A percentile compares a stretch with the other conserved stretches of the same genome.
Evolutionary conservation across 2,329 filamentous ascomycete species (phyloP).

Genomic region (Alternaria gansuensis): DNA sequence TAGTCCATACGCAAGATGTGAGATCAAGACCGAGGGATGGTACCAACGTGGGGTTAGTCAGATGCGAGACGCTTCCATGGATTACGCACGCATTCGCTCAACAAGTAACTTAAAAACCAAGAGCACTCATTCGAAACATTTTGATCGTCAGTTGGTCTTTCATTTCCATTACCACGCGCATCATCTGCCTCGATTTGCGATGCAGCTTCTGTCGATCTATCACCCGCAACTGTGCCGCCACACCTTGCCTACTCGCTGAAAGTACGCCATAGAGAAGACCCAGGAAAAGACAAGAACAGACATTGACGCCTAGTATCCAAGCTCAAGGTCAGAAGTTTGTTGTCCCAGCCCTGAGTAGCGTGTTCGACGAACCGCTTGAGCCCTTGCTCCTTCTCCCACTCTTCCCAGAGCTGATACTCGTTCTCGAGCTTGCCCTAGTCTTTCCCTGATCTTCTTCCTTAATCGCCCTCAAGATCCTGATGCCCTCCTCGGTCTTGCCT

Average conservation of each 20-base stretch:
- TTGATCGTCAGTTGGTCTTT: neutral
- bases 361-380: slow-evolving; percentile 19
- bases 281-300: slow-evolving; percentile 4
- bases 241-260: slow-evolving; percentile 4
- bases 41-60: slow-evolving; percentile 3
- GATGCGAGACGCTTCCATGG: neutral
- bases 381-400: slow-evolving; percentile 29
- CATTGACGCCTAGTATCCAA: neutral
- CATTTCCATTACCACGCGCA: neutral
- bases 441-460: slow-evolving; percentile 39
- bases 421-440: slow-evolving; percentile 39
- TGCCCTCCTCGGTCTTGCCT: slow-evolving; percentile 52
- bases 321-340: slow-evolving; percentile 6
- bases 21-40: slow-evolving; percentile 6
- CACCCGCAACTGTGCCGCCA: neutral
- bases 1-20: neutral
- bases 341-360: slow-evolving; percentile 26
- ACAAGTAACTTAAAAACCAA: neutral
- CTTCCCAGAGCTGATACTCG: slow-evolving; percentile 35
- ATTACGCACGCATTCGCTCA: neutral
- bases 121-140: neutral
- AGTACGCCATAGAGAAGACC: neutral
- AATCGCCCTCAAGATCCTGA: slow-evolving; percentile 44
- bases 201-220: neutral
- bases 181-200: neutral